Evolutionary conservation across 2,329 filamentous ascomycete species (phyloP).

Genomic region (Thyridium curvatum): DNA sequence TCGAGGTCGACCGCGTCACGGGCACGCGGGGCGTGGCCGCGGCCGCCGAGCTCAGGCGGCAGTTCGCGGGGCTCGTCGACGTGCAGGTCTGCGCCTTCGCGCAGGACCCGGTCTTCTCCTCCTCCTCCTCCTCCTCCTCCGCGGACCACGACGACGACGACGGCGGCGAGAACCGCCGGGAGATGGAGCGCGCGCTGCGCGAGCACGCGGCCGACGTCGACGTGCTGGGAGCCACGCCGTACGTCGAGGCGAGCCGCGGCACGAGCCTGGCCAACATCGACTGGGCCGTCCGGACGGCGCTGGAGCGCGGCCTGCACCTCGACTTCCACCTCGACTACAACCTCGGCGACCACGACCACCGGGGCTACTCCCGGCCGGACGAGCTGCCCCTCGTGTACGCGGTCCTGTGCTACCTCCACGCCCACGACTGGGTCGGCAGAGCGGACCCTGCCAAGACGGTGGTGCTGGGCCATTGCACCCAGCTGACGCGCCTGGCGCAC

Average conservation of each 20-base stretch:
- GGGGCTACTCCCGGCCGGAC: constrained; percentile 6
- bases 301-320: constrained; percentile 46
- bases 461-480: constrained; percentile 63
- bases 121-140: no score
- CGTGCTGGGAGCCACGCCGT: constrained; percentile 62
- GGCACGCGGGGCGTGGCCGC: constrained; percentile 34
- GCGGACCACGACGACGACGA: constrained; percentile 37
- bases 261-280: constrained; percentile 50
- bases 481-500: constrained; percentile 49
- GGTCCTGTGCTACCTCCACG: constrained; percentile 44
- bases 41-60: constrained; percentile 48
- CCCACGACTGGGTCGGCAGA: constrained; percentile 38
- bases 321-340: constrained; percentile 72
- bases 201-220: constrained; percentile 35
- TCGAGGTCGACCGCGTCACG: constrained; percentile 62
- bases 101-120: constrained; percentile 63
- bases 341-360: constrained; percentile 32
- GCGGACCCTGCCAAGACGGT: constrained; percentile 38
- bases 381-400: constrained; percentile 46
- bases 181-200: constrained; percentile 27
- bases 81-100: constrained; percentile 67
- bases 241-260: constrained; percentile 51
- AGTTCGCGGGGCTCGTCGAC: constrained; percentile 45
- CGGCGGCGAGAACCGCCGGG: constrained; percentile 43
- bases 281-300: constrained; percentile 53